phyloP scores from a whole-genome alignment of 1,284 basidiomycete species.

The Irpex sp. region DNA sequence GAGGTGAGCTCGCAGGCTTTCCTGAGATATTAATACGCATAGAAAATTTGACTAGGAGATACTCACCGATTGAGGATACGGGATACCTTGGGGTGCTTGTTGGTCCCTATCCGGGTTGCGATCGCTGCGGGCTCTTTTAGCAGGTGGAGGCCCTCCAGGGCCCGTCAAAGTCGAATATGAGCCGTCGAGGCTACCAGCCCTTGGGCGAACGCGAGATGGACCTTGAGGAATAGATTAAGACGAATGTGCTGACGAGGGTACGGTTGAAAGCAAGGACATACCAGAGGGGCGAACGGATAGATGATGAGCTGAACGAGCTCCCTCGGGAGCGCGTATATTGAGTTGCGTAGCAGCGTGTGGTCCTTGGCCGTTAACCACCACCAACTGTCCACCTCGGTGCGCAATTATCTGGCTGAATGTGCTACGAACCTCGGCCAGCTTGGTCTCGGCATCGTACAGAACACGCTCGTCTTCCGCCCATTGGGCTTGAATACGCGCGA shows the following conservation, averaged over 20 bases:
- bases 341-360: conserved; percentile 4
- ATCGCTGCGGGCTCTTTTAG: conserved; percentile 42
- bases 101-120: conserved; percentile 25
- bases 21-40: neutral
- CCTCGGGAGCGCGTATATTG: neutral
- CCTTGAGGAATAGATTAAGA: neutral
- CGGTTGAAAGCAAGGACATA: neutral
- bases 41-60: neutral
- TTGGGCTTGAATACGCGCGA: conserved; percentile 43
- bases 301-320: neutral
- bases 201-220: conserved; percentile 32
- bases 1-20: conserved; percentile 23
- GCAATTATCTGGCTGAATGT: conserved; percentile 45
- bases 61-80: conserved; percentile 26
- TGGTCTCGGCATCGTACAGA: conserved; percentile 41
- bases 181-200: conserved; percentile 39
- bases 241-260: conserved; percentile 3
- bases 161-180: conserved; percentile 25
- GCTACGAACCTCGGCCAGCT: conserved; percentile 46
- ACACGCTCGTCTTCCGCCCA: conserved; percentile 55
- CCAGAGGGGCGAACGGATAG: conserved; percentile 5
- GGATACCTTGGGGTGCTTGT: conserved; percentile 15
- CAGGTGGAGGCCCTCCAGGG: conserved; percentile 37
- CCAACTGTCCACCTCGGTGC: conserved; percentile 40
- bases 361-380: conserved; percentile 23